Base-by-base conservation (phyloP, 2,329 filamentous ascomycete species). In the Penicillium sp. region DNA sequence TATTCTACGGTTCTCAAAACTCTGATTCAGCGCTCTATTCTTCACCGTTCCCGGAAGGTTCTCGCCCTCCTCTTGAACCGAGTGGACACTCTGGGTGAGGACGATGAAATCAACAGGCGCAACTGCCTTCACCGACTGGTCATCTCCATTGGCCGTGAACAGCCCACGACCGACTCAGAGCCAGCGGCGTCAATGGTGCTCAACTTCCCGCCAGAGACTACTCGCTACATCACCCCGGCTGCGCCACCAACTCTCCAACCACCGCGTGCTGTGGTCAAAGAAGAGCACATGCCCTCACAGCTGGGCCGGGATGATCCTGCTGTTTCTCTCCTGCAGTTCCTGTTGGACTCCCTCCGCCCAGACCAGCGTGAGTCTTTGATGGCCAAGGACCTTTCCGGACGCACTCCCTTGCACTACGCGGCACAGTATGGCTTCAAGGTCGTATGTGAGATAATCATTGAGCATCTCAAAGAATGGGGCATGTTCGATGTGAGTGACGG, bases 71-170 rank as follows among this genome's bases (percentile, higher is more conserved):
- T 97, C 1, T 73, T 99, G 2, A 75, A 78, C 10, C 81, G 85
- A 39, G 80, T 94, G 47, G 81, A 85, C 41, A 86, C 83, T 1
- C 80, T 97, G 2, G 86, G 96, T 46, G 92, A 96, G 67, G 84
- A 89, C 2, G 90, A 96, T 62, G 94, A 97, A 67, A 91, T 99
- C 68, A 96, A 97, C 74, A 87, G 88, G 65, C 87, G 94, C 11
- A 99, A 97, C 70, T 94, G 91, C 70, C 84, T 99, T 45, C 94
- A 99, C 70, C 87, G 94, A 8, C 79, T 97, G 2, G 88, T 99
- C 39, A 95, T 97, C 56, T 87, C 92, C 18, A 95, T 97, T 63
- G 92, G 93, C 16, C 86, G 93, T 45, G 85, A 87, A 11, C 83
- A 85, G 62, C 79, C 82, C 13, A 80, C 81, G 8, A 78, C 79